Evolutionary conservation across 495 filamentous ascomycete genomes (phyloP).

Genomic region (Daldinia caldariorum): DNA sequence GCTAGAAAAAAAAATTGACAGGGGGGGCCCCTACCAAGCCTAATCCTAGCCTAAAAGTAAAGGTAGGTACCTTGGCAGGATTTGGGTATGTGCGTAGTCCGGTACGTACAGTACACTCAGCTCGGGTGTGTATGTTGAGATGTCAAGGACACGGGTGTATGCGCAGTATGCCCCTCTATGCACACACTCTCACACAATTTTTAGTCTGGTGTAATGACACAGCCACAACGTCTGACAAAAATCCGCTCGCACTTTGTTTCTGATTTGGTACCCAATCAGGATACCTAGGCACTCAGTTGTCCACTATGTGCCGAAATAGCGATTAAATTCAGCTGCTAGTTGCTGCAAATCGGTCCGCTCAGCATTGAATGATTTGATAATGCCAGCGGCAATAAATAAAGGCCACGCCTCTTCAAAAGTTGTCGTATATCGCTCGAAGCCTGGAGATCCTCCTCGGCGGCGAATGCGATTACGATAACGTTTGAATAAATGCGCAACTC

Average conservation of each 20-base stretch:
- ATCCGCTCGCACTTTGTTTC: slow-evolving; percentile 48
- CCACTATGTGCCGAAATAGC: slow-evolving; percentile 29
- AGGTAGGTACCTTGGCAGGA: slow-evolving; percentile 39
- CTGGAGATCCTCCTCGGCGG: slow-evolving; percentile 30
- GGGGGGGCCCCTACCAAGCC: slow-evolving; percentile 32
- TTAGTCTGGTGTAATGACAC: slow-evolving; percentile 17
- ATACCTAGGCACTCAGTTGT: slow-evolving; percentile 10
- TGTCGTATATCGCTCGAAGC: slow-evolving; percentile 29
- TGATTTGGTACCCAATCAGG: slow-evolving; percentile 41
- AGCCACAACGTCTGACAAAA: slow-evolving; percentile 47
- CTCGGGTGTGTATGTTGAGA: slow-evolving; percentile 30
- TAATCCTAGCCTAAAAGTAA: slow-evolving; percentile 44
- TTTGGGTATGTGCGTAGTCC: slow-evolving; percentile 26
- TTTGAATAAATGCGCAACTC: slow-evolving; percentile 17
- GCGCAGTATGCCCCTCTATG: slow-evolving; percentile 15
- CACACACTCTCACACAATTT: neutral
- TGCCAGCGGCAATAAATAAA: slow-evolving; percentile 16
- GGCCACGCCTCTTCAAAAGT: slow-evolving; percentile 36
- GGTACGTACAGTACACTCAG: slow-evolving; percentile 12
- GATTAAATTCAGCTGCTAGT: slow-evolving; percentile 29
- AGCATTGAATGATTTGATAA: slow-evolving; percentile 21
- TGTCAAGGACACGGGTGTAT: slow-evolving; percentile 35
- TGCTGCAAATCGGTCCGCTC: slow-evolving; percentile 23
- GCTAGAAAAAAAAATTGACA: slow-evolving; percentile 17
- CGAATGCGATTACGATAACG: slow-evolving; percentile 43